Conservation (phyloP, 441 rosid species). For the Pelargonium australe region DNA sequence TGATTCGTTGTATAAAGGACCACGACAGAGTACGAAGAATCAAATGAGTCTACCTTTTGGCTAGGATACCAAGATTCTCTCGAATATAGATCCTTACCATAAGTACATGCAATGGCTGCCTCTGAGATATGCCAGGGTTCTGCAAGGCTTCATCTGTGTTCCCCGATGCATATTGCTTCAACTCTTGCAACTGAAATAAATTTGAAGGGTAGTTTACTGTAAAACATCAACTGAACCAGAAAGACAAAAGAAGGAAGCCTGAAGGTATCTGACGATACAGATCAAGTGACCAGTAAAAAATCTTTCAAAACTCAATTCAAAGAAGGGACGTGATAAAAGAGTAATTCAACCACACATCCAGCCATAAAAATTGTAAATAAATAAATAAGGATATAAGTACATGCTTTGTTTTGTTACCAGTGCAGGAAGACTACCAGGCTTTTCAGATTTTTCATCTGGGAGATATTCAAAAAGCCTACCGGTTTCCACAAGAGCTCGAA, state of each 20-base stretch:
- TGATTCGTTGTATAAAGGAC: too few species aligned
- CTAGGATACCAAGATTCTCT: too few species aligned
- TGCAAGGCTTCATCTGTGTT: constrained; percentile 56
- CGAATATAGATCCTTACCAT: constrained; percentile 45
- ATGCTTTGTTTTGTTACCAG: constrained; percentile 38
- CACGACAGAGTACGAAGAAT: too few species aligned
- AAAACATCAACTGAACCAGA: background rate
- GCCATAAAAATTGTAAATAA: background rate
- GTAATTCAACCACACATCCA: too few species aligned
- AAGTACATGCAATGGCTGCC: constrained; percentile 88
- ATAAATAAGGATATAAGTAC: background rate
- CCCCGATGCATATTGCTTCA: constrained; percentile 81
- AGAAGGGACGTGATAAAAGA: background rate
- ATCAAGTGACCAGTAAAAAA: background rate
- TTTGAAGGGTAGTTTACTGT: constrained; percentile 13
- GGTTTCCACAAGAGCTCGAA: constrained; percentile 71
- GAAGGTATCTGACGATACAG: background rate
- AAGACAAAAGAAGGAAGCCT: background rate
- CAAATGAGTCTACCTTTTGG: too few species aligned
- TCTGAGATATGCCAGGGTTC: constrained; percentile 85
- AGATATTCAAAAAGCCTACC: constrained; percentile 80
- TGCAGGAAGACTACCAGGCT: constrained; percentile 74
- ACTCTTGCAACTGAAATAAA: constrained; percentile 67
- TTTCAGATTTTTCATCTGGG: constrained; percentile 78
- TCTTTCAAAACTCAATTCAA: background rate